A percentile compares a stretch with the other conserved stretches of the same genome.
These are phyloP conservation scores for Fusarium sp. DNA, from an alignment of 2,329 filamentous ascomycete species.

Conservation along the genomic window DNA sequence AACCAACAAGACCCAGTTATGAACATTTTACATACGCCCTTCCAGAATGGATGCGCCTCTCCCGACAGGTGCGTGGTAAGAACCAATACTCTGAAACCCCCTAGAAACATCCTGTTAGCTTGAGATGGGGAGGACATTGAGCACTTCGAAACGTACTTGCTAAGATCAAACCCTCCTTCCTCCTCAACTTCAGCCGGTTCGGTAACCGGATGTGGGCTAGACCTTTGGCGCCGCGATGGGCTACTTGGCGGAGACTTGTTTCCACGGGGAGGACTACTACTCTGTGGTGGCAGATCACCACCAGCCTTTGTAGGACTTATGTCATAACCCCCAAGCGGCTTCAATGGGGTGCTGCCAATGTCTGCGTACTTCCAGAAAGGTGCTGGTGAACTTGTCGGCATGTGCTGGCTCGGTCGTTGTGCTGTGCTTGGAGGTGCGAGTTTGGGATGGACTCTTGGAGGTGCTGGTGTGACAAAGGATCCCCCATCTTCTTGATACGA, in stretches of 20 bases:
- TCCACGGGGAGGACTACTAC: constrained; percentile 64
- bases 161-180: constrained; percentile 64
- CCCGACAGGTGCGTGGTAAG: constrained; percentile 65
- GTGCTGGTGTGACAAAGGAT: constrained; percentile 75
- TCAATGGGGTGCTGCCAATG: constrained; percentile 74
- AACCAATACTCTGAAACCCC: constrained; percentile 71
- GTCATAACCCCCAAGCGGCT: constrained; percentile 58
- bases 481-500: constrained; percentile 68
- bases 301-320: constrained; percentile 64
- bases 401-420: constrained; percentile 82
- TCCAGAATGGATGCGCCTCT: constrained; percentile 55
- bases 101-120: constrained; percentile 47
- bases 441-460: constrained; percentile 74
- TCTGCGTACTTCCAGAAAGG: constrained; percentile 90
- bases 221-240: constrained; percentile 55
- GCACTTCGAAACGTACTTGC: constrained; percentile 56
- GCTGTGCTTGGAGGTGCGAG: constrained; percentile 82
- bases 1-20: constrained; percentile 12
- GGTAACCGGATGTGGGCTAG: constrained; percentile 40
- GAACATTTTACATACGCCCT: constrained; percentile 42
- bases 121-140: not conserved
- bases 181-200: constrained; percentile 52
- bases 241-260: constrained; percentile 62
- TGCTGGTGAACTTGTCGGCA: constrained; percentile 84
- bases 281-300: constrained; percentile 55